Evolutionary conservation across 140 eudicot genomes (phyloP).

Genomic region (Senecio squalidus): DNA sequence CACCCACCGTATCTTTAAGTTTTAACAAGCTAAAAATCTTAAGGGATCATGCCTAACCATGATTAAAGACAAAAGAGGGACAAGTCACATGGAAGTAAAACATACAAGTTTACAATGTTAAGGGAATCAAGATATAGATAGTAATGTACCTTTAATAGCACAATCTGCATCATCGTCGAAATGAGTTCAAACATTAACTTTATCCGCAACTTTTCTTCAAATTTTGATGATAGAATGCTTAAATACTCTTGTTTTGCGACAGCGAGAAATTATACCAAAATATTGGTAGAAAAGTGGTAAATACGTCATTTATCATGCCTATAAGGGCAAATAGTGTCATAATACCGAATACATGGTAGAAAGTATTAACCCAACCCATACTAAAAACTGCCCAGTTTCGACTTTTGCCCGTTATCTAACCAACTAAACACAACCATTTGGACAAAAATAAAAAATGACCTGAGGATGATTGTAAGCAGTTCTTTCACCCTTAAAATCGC

Average conservation of each 20-base stretch:
- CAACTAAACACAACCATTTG: too few species aligned
- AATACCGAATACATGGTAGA: too few species aligned
- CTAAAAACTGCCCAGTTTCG: too few species aligned
- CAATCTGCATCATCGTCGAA: conserved; percentile 38
- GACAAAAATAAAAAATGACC: too few species aligned
- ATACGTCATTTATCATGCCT: too few species aligned
- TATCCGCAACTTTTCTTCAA: conserved; percentile 53
- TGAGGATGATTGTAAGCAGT: conserved; percentile 73
- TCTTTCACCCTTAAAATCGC: too few species aligned
- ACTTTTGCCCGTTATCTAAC: too few species aligned
- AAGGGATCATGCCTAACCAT: background rate
- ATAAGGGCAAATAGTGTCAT: too few species aligned
- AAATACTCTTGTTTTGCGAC: conserved; percentile 54
- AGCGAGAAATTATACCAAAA: conserved; percentile 62
- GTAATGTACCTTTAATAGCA: conserved; percentile 48
- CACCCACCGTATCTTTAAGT: background rate
- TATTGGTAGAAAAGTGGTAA: too few species aligned
- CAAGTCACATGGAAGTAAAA: conserved; percentile 5
- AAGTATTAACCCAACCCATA: too few species aligned
- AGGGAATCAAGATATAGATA: conserved; percentile 8
- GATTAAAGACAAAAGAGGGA: background rate
- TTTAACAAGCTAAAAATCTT: background rate
- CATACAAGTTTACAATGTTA: conserved; percentile 1
- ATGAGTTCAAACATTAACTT: conserved; percentile 46
- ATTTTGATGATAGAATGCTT: conserved; percentile 60